Base-by-base conservation (phyloP, 1,284 basidiomycete genomes). In the Peniophora sp. region DNA sequence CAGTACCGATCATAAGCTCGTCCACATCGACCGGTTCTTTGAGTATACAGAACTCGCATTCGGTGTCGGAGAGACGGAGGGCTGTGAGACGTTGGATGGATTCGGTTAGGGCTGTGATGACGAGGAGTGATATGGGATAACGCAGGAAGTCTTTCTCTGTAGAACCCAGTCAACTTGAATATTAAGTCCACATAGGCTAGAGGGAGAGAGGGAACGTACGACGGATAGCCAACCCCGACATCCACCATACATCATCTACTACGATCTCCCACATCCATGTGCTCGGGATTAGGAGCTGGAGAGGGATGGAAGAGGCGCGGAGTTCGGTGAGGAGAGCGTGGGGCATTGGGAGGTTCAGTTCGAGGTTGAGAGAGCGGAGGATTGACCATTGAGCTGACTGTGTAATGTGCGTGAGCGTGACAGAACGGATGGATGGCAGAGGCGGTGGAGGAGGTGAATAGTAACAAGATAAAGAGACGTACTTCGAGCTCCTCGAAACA, bases 401-500 rank as follows among this genome's bases (percentile, higher is more conserved):
- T 32, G 27, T n/a, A n/a, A n/a, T n/a, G n/a, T n/a, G n/a, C n/a
- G 27, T 5, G 27, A 12, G 27, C 27, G 27, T 32, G 27, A n/a
- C n/a, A 32, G 27, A 6, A 32, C 12, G 27, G 27, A 12, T 12
- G 27, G 27, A 32, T 8, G 56, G 45, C 3, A 39, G 8, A 56
- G 57, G 8, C 11, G 8, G 19, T n/a, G 14, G 12, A 44, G 9
- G 16, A 11, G 3, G 36, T 2, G 5, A 3, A 23, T 19, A 8
- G 19, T 3, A 14, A 27, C 47, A 16, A 14, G 8, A 36, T 2
- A 5, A 27, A 16, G 2, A 6, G 23, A 45, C 49, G 9, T 47
- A 58, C 60, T 58, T 61, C 60, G 16, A 61, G 53, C 20, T 61
- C 56, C 2, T 59, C 55, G 20, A 53, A 36, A 16, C 27, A 50